Base-by-base conservation (phyloP, 192 early-diverging fungal genomes). In the Linderina pennispora region DNA sequence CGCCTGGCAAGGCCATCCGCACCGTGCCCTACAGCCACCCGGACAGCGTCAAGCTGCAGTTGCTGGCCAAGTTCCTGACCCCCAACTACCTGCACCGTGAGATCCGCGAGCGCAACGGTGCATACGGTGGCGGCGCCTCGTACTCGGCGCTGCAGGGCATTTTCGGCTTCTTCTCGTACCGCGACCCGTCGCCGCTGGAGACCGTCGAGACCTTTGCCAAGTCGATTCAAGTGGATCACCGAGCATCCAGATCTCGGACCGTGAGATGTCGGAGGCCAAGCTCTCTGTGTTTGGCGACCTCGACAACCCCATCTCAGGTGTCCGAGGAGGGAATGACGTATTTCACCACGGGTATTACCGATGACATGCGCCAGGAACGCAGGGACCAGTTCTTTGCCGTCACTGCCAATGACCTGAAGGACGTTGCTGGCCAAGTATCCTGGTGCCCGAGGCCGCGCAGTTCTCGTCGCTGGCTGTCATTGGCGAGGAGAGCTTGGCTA, bases 91-190 rank as follows among this genome's bases (percentile, higher is more conserved):
- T 98, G n/a, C 94, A 98, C 65, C 88, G 91, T 35, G 94, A 98
- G 68, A 87, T 98, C 39, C 84, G 94, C 53, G 94, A 98, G 55
- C 92, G 89, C 76, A 91, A 91, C 56, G 94, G 94, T 21, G 94
- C 94, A 2, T 98, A 98, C 63, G 92, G 93, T 19, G 94, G 88
- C n/a, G 91, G 91, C 9, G 81, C 90, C 1, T 45, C 55, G 1
- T 92, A 86, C 64, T 74, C 78, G n/a, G 63, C 83, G 0, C 53
- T 81, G 0, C 83, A 83, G 15, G 93, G 92, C 11, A 45, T 90
- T 10, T 86, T 96, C 49, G 84, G 84, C 2, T 88, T 96, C 67
- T 91, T 74, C 49, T 93, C 93, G 21, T 98, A 98, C 77, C 84
- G 94, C 26, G 94, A 98, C 56, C 94, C 94, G 9, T 77, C 75